Conservation (phyloP, 2,329 filamentous ascomycete genomes). For the Stachybotrys echinatus region DNA sequence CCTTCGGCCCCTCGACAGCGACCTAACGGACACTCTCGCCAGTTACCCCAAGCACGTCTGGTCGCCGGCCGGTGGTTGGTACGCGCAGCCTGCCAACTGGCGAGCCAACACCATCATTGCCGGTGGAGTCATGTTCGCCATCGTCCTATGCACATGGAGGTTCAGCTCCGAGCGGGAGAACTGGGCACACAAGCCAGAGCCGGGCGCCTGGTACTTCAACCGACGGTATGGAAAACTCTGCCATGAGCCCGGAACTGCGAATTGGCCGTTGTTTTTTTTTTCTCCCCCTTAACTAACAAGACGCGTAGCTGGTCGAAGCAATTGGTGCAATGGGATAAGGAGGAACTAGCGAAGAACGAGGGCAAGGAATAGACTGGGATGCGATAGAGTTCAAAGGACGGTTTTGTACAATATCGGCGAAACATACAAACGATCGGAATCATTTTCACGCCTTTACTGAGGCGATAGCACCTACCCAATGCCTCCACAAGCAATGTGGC, state of each 20-base stretch:
- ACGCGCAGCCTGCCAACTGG: slow-evolving; percentile 92
- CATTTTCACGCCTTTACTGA: too few species aligned
- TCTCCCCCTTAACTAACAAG: too few species aligned
- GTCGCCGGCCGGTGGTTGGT: slow-evolving; percentile 98
- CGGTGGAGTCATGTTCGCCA: slow-evolving; percentile 60
- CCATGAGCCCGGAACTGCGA: too few species aligned
- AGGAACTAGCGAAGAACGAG: slow-evolving; percentile 26
- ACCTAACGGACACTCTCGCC: slow-evolving; percentile 12
- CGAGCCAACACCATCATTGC: slow-evolving; percentile 82
- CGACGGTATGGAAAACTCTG: slow-evolving; percentile 59
- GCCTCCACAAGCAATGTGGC: too few species aligned
- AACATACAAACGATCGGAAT: slow-evolving; percentile 7
- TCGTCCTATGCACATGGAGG: slow-evolving; percentile 64
- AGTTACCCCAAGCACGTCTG: slow-evolving; percentile 99
- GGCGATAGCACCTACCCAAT: too few species aligned
- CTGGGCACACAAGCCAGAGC: slow-evolving; percentile 70
- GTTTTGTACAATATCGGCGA: slow-evolving; percentile 9
- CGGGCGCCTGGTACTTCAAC: slow-evolving; percentile 75
- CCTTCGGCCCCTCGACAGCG: slow-evolving; percentile 1
- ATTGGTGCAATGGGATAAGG: slow-evolving; percentile 38
- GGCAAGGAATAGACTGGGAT: background rate
- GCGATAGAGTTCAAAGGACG: slow-evolving; percentile 14
- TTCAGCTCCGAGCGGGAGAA: slow-evolving; percentile 69
- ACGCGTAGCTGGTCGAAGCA: slow-evolving; percentile 37
- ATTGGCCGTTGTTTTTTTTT: too few species aligned